phyloP scores from a whole-genome alignment of 768 basidiomycete species.

The Psilocybe cyanescens region DNA sequence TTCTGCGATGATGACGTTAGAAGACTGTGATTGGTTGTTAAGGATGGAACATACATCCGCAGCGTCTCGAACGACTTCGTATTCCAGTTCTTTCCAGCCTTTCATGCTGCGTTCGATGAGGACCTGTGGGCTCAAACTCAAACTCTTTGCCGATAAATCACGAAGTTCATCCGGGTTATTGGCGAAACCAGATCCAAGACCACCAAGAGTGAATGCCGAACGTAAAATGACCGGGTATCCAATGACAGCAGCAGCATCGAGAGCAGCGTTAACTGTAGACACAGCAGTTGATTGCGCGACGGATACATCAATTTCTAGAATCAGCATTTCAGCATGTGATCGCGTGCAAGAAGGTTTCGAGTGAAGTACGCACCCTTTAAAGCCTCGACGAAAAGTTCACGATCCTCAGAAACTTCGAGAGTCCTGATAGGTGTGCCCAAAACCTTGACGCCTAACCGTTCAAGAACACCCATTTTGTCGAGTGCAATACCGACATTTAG shows the following conservation, averaged over 20 bases:
- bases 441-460: slow-evolving; percentile 90
- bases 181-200: slow-evolving; percentile 97
- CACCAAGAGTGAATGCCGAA: slow-evolving; percentile 96
- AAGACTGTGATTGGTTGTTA: slow-evolving; percentile 9
- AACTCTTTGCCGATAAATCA: slow-evolving; percentile 89
- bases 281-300: slow-evolving; percentile 96
- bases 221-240: slow-evolving; percentile 98
- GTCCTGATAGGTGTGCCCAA: slow-evolving; percentile 95
- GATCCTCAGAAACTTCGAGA: slow-evolving; percentile 95
- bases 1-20: slow-evolving; percentile 55
- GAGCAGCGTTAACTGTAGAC: slow-evolving; percentile 91
- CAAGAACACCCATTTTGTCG: slow-evolving; percentile 95
- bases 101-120: slow-evolving; percentile 98
- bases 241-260: slow-evolving; percentile 87
- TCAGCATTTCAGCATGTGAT: not conserved
- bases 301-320: slow-evolving; percentile 94
- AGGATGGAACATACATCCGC: slow-evolving; percentile 75
- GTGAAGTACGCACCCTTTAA: slow-evolving; percentile 73
- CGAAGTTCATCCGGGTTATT: slow-evolving; percentile 93
- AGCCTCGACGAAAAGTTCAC: slow-evolving; percentile 94
- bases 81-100: slow-evolving; percentile 99
- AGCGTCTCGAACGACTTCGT: slow-evolving; percentile 97
- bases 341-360: not conserved
- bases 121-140: slow-evolving; percentile 92
- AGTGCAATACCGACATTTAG: slow-evolving; percentile 97